Evolutionary conservation across 2,329 filamentous ascomycete species (phyloP).

Genomic region (Neopestalotiopsis sp.): DNA sequence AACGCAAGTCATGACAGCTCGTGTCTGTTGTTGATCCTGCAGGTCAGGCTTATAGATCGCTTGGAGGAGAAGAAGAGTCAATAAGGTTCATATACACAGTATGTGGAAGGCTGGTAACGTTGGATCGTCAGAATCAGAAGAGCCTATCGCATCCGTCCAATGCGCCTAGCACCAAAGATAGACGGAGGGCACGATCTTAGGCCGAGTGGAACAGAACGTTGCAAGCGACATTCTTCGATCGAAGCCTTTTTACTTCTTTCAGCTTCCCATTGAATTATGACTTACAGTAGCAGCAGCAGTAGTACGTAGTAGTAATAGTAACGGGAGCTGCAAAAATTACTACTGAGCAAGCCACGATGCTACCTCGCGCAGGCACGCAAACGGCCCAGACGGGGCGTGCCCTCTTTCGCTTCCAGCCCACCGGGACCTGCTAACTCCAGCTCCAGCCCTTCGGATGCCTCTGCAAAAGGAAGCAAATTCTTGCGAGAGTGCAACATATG

Average conservation of each 20-base stretch:
- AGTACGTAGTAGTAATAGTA: too few relatives aligned
- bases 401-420: neutral
- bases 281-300: neutral
- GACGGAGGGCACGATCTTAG: neutral
- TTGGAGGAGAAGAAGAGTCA: neutral
- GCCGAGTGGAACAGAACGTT: neutral
- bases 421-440: neutral
- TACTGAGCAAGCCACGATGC: neutral
- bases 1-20: too few relatives aligned
- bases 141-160: neutral
- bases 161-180: neutral
- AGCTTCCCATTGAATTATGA: neutral
- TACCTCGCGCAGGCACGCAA: neutral
- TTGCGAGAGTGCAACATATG: neutral
- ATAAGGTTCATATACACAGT: neutral
- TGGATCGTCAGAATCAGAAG: neutral
- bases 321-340: too few relatives aligned
- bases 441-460: neutral
- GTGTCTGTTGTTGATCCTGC: too few relatives aligned
- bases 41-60: neutral
- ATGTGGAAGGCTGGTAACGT: neutral
- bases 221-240: neutral
- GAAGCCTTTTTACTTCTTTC: neutral
- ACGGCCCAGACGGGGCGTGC: neutral
- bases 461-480: constrained; percentile 4